Conservation (phyloP, 805 yeast genomes). For the Alloascoidea hylecoeti region DNA sequence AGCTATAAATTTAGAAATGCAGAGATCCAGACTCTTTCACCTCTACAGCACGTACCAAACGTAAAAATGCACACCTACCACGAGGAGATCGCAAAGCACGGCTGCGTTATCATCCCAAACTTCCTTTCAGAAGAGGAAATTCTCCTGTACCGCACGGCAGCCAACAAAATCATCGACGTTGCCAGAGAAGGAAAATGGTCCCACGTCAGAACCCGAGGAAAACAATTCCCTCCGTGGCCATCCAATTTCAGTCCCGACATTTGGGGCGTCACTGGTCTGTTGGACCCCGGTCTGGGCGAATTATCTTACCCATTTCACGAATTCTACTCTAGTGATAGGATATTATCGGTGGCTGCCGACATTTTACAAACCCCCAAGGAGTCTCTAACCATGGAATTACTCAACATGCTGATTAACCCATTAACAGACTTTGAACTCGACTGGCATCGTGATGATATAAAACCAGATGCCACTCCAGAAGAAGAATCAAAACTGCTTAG, state of each 20-base stretch:
- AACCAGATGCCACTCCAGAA: slow-evolving; percentile 28
- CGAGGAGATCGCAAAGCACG: slow-evolving; percentile 12
- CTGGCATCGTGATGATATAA: slow-evolving; percentile 38
- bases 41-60: too few relatives aligned
- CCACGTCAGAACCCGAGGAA: slow-evolving; percentile 32
- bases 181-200: slow-evolving; percentile 36
- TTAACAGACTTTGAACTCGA: slow-evolving; percentile 35
- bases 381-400: slow-evolving; percentile 29
- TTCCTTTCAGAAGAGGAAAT: slow-evolving; percentile 27
- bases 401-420: slow-evolving; percentile 39
- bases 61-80: background rate
- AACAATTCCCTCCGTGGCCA: slow-evolving; percentile 48
- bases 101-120: slow-evolving; percentile 23
- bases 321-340: slow-evolving; percentile 22
- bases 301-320: slow-evolving; percentile 21
- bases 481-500: slow-evolving; percentile 27
- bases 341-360: slow-evolving; percentile 25
- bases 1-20: too few relatives aligned
- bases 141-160: slow-evolving; percentile 19
- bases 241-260: slow-evolving; percentile 32
- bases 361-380: slow-evolving; percentile 24
- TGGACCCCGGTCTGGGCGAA: slow-evolving; percentile 29
- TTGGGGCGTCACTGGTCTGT: slow-evolving; percentile 35
- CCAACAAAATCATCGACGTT: slow-evolving; percentile 22
- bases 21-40: too few relatives aligned